Evolutionary conservation across 345 rosid genomes (phyloP).

Genomic region (Citrus sp.): DNA sequence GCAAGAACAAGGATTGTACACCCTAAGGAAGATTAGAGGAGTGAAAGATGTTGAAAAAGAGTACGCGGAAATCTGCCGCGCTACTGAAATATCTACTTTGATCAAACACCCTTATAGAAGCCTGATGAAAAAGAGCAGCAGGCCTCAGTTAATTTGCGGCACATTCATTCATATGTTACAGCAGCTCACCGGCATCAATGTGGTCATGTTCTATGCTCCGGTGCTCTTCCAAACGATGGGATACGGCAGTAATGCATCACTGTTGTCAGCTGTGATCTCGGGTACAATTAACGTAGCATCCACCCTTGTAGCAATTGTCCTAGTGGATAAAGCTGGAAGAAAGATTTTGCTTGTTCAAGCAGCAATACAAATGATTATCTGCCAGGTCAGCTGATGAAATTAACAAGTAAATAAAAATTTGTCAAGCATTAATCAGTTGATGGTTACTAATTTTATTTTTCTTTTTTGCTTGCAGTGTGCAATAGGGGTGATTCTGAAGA

Average conservation of each 20-base stretch:
- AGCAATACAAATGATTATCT: conserved; percentile 27
- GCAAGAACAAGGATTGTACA: conserved; percentile 26
- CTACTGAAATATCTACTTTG: conserved; percentile 41
- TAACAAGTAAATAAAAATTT: not conserved
- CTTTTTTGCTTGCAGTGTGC: conserved; percentile 14
- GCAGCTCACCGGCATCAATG: conserved; percentile 70
- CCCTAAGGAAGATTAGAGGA: conserved; percentile 57
- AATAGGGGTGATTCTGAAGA: conserved; percentile 38
- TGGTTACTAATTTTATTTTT: not conserved
- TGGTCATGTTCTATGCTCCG: conserved; percentile 51
- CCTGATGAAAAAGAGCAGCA: conserved; percentile 28
- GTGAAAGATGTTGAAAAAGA: conserved; percentile 43
- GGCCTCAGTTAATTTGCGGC: conserved; percentile 53
- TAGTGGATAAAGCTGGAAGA: conserved; percentile 44
- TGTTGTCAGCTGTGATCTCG: conserved; percentile 43
- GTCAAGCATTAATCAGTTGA: not conserved
- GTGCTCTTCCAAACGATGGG: conserved; percentile 57
- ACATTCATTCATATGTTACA: conserved; percentile 54
- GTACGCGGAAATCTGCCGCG: conserved; percentile 37
- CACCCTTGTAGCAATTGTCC: conserved; percentile 26
- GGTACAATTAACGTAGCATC: conserved; percentile 31
- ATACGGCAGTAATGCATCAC: conserved; percentile 34
- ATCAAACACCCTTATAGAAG: conserved; percentile 42
- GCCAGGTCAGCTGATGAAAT: conserved; percentile 22
- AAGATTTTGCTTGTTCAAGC: conserved; percentile 33